Percentiles rank a stretch among this genome's conserved stretches.
Evolutionary conservation across 2,329 filamentous ascomycete species (phyloP).

Genomic region (Pseudogymnoascus sp.): DNA sequence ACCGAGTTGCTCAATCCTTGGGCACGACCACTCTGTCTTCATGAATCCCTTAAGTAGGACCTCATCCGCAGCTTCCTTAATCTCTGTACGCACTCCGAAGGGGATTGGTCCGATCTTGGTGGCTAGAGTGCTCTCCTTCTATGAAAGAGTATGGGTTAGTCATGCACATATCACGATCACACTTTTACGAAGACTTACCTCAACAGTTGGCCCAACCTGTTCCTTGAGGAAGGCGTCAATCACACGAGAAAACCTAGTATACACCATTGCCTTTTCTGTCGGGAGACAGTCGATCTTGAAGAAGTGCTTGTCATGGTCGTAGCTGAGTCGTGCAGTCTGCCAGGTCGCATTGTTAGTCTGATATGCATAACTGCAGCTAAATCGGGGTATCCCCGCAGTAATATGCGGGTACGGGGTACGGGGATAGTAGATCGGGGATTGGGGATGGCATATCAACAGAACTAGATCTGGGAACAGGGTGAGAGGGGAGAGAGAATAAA

Average conservation of each 20-base stretch:
- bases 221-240: not conserved
- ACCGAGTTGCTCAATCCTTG: conserved; percentile 12
- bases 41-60: conserved; percentile 11
- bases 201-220: not conserved
- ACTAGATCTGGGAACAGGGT: not conserved
- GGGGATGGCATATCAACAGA: not conserved
- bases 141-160: not conserved
- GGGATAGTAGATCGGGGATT: not conserved
- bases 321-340: not conserved
- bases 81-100: not conserved
- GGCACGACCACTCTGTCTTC: conserved; percentile 14
- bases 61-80: not conserved
- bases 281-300: not conserved
- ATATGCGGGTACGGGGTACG: not conserved
- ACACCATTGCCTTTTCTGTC: not conserved
- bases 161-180: not conserved
- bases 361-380: not conserved
- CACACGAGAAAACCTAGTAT: not conserved
- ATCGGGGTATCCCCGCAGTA: not conserved
- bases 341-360: not conserved
- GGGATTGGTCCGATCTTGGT: not conserved
- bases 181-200: not conserved
- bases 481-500: too few species aligned
- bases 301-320: conserved; percentile 1
- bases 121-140: not conserved